Percentiles rank a stretch among this genome's conserved stretches.
Conservation (phyloP, 345 rosid genomes). For the Raphanus raphanistrum region DNA sequence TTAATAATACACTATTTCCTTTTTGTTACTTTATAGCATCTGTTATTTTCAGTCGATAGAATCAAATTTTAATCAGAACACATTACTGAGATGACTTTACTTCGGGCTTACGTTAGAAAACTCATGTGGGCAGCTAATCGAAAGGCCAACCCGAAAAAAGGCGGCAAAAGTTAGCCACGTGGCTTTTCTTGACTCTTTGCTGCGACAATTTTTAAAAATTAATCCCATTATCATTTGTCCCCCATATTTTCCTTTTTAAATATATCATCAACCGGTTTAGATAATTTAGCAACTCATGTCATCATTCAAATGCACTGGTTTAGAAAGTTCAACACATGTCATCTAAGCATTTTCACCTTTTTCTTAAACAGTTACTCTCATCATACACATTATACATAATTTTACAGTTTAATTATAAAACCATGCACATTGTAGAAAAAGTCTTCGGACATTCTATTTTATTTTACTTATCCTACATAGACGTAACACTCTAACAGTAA, state of each 20-base stretch:
- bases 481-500: background rate
- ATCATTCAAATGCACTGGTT: background rate
- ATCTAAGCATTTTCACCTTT: slow-evolving; percentile 7
- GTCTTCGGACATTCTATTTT: background rate
- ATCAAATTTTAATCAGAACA: background rate
- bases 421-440: background rate
- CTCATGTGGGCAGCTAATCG: slow-evolving; percentile 6
- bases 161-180: slow-evolving; percentile 19
- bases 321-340: slow-evolving; percentile 20
- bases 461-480: background rate
- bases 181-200: background rate
- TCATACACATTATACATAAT: background rate
- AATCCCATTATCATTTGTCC: slow-evolving; percentile 17
- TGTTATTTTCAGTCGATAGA: slow-evolving; percentile 1
- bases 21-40: background rate
- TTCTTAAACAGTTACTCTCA: background rate
- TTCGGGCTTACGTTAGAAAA: slow-evolving; percentile 8
- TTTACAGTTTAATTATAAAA: background rate
- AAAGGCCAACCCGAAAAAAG: background rate
- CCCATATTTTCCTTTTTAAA: slow-evolving; percentile 1
- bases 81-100: slow-evolving; percentile 7
- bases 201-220: background rate
- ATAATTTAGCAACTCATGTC: background rate
- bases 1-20: background rate
- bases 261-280: slow-evolving; percentile 13